Base-by-base conservation (phyloP, 2,329 filamentous ascomycete genomes). In the Pseudogymnoascus sp. region DNA sequence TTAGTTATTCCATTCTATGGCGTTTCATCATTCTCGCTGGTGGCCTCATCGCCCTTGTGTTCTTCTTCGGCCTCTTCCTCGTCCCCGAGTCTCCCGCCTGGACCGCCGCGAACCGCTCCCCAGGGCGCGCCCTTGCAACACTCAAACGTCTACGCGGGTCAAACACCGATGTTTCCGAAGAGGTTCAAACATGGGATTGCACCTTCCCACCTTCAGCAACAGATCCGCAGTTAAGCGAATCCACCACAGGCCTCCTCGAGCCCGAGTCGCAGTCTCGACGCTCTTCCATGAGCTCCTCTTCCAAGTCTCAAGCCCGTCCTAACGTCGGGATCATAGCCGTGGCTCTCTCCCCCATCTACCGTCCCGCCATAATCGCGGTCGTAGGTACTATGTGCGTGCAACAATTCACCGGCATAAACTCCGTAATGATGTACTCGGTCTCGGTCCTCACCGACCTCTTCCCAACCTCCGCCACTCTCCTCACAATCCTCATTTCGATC, bases 371-470 rank as follows among this genome's bases (percentile, higher is more conserved):
- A 60, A 80, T 94, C 63, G 91, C 92, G 4, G 90, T 96, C 3
- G 82, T 96, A 11, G 91, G 90, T 1, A 87, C 96, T 67, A 97
- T 97, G 92, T 81, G 92, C 62, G 88, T 90, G 0, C 94, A 97
- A 72, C 94, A 99, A 73, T 80, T 97, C 37, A 93, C 89, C 62
- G 93, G 91, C 54, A 93, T 97, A 76, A 97, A 99, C 81, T 93
- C 89, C 62, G 93, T 97, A 70, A 89, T 97, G 75, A 97, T 99
- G 92, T 99, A 99, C 74, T 96, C 92, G 2, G 94, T 97, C 5
- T 91, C 90, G 0, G 84, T 99, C 1, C 82, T 99, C 12, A 85
- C 88, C 32, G 85, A 86, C 64, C 81, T 97, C 1, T 82, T 99
- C 0, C 88, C 90, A 3, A 84, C 91, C 54, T 91, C 86, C 64